Evolutionary conservation across 768 basidiomycete species (phyloP), one percentile per base, ranked within the genome.

Genomic region (Neoboletus magnificus): DNA sequence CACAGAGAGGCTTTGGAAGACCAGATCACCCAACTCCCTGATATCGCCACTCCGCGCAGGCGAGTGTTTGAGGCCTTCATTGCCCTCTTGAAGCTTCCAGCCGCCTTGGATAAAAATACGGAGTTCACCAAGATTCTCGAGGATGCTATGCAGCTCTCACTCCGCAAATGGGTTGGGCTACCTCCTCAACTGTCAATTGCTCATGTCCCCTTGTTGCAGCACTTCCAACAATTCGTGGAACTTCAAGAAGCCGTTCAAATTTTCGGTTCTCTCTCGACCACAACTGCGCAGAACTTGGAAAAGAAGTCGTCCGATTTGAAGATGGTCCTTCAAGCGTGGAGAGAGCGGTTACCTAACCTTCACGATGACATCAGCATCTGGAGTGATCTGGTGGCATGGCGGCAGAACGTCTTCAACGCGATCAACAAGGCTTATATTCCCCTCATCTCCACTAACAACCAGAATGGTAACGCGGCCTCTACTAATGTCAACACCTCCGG

Each of bases 171-270:
- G 97, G 83, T 89, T 52, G 85, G 85, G 49, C 77, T 99, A 4
- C 97, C 97, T 4, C 77, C 83, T 13, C 84, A 92, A 46, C 79
- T 98, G 44, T 93, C 93, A 2, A 79, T 84, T n/a, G 93, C 93
- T 3, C 97, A 99, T 70, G 82, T 98, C 13, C 95, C 97, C 4
- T 77, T 99, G 29, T 77, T 99, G 30, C 95, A 98, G 69, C 91
- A 97, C 70, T 99, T 98, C 78, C 97, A 99, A 71, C 97, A 98
- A 70, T 97, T 97, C 62, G 95, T 99, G 39, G 97, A 99, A 72
- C 80, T 99, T 5, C 90, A 93, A 66, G 97, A 99, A 73, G 93
- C 97, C 16, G 88, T 91, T 42, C 89, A 91, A 58, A 97, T 99
- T 27, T 98, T 98, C 63, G 88, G 89, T 13, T 93, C 89, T 15